phyloP scores from a whole-genome alignment of 1,139 yeast genomes.

The Candida sp. region DNA sequence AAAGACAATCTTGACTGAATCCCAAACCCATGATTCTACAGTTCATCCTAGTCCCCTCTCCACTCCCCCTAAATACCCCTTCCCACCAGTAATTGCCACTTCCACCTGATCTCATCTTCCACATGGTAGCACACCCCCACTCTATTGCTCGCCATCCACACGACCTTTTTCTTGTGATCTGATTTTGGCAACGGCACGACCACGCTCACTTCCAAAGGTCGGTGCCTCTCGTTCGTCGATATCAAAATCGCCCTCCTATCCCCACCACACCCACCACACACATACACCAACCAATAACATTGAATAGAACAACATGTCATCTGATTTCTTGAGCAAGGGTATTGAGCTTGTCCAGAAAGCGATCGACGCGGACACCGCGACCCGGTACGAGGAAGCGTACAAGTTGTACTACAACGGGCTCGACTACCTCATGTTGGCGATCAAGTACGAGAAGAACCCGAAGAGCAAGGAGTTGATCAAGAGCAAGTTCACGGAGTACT shows the following conservation, averaged over 20 bases:
- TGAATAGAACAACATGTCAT: conserved; percentile 51
- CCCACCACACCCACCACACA: background rate
- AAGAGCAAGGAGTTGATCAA: conserved; percentile 88
- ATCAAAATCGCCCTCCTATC: background rate
- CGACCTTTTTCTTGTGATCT: too few species aligned
- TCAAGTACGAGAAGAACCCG: conserved; percentile 94
- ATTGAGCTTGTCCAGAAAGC: conserved; percentile 94
- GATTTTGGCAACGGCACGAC: too few species aligned
- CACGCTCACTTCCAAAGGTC: too few species aligned
- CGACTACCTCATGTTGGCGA: conserved; percentile 94
- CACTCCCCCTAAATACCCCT: too few species aligned
- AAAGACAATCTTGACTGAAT: too few species aligned
- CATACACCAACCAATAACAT: background rate
- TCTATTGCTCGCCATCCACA: too few species aligned
- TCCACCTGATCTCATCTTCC: too few species aligned
- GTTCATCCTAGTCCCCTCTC: too few species aligned
- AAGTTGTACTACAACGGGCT: conserved; percentile 91
- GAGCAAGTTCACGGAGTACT: conserved; percentile 88
- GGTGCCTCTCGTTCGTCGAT: background rate
- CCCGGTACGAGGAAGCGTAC: conserved; percentile 93
- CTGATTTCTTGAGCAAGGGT: conserved; percentile 91
- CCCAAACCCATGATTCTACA: too few species aligned
- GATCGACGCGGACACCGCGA: conserved; percentile 92
- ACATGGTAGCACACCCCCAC: too few species aligned
- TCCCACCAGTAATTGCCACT: too few species aligned